These are phyloP conservation scores for Colletotrichum australisinense DNA, from an alignment of 2,329 filamentous ascomycete genomes.

Conservation along the genomic window DNA sequence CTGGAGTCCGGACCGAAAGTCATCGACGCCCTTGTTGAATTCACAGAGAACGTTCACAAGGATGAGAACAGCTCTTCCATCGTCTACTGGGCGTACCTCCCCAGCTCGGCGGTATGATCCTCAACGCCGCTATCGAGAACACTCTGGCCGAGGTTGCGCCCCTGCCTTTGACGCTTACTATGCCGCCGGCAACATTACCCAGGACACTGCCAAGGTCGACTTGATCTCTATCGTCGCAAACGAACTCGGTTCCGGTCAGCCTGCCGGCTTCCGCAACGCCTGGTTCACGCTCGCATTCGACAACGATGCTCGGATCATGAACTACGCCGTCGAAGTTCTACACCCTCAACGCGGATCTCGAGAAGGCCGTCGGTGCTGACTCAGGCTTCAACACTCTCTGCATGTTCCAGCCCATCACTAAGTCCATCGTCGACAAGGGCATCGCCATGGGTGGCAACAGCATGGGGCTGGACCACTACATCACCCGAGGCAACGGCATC, in stretches of 20 bases:
- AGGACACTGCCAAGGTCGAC: constrained; percentile 43
- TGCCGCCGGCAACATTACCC: constrained; percentile 36
- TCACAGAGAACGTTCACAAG: constrained; percentile 44
- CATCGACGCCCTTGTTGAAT: constrained; percentile 46
- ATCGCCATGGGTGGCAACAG: constrained; percentile 46
- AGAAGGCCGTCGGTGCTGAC: constrained; percentile 38
- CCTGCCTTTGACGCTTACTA: constrained; percentile 46
- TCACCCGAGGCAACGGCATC: constrained; percentile 42
- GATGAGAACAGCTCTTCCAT: constrained; percentile 48
- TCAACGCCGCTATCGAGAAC: constrained; percentile 47
- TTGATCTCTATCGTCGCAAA: constrained; percentile 44
- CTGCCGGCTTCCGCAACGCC: constrained; percentile 44
- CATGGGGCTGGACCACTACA: constrained; percentile 46
- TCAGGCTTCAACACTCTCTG: constrained; percentile 45
- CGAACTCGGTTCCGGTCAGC: constrained; percentile 45
- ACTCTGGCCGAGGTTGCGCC: constrained; percentile 42
- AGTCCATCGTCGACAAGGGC: constrained; percentile 45
- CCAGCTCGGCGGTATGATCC: constrained; percentile 42
- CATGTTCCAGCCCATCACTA: constrained; percentile 48
- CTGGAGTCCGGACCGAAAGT: constrained; percentile 37
- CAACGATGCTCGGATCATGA: constrained; percentile 48
- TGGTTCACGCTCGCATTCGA: constrained; percentile 51
- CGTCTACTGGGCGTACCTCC: constrained; percentile 48
- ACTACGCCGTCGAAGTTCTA: constrained; percentile 46
- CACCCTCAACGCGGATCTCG: constrained; percentile 41